These are phyloP conservation scores for Pseudonitzschia delicatissima DNA, from an alignment of 108 stramenopile genomes.

Conservation along the genomic window DNA sequence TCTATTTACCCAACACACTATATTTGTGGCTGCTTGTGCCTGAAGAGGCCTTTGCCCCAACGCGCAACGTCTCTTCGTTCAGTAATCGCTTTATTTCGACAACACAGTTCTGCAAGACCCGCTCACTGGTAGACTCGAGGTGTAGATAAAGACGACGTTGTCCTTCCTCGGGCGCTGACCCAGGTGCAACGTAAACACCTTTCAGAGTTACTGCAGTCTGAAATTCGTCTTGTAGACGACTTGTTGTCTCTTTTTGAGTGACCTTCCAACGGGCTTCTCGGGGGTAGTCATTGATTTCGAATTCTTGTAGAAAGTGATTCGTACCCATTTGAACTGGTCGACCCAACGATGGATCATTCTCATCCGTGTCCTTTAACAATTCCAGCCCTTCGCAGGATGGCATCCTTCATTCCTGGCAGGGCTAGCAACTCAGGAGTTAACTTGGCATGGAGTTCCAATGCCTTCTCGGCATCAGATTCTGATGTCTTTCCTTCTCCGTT, in stretches of 20 bases:
- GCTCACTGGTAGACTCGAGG: constrained; percentile 81
- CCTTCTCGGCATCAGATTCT: constrained; percentile 31
- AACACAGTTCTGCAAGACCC: constrained; percentile 70
- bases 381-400: constrained; percentile 72
- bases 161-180: constrained; percentile 57
- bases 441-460: constrained; percentile 52
- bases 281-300: constrained; percentile 94
- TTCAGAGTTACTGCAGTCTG: constrained; percentile 89
- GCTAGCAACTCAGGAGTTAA: constrained; percentile 76
- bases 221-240: constrained; percentile 87
- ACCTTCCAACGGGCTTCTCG: constrained; percentile 87
- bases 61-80: constrained; percentile 90
- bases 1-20: constrained; percentile 43
- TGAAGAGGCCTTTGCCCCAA: constrained; percentile 44
- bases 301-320: constrained; percentile 82
- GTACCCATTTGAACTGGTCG: constrained; percentile 45
- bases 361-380: constrained; percentile 49
- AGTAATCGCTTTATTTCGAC: constrained; percentile 85
- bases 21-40: constrained; percentile 53
- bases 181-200: constrained; percentile 74
- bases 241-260: constrained; percentile 85
- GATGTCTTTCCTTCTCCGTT: constrained; percentile 3
- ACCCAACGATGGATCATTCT: constrained; percentile 23
- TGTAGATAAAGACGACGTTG: constrained; percentile 81
- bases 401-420: constrained; percentile 86